phyloP scores from a whole-genome alignment of 2,329 filamentous ascomycete species.

The Helminthosporium solani region DNA sequence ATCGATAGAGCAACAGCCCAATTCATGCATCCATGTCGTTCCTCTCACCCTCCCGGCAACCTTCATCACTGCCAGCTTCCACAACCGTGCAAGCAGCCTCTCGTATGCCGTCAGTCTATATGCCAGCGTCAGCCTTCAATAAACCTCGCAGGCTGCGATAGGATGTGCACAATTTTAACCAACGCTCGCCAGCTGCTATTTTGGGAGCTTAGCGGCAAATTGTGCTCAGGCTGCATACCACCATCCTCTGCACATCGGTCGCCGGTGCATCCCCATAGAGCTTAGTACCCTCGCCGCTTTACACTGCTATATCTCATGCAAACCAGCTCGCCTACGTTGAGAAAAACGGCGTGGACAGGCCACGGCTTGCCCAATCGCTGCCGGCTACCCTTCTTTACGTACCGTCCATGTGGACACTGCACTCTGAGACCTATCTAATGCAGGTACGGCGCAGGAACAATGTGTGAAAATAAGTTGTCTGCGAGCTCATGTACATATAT shows the following conservation, averaged over 20 bases:
- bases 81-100: neutral
- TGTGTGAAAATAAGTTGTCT: neutral
- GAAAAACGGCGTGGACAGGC: slow-evolving; percentile 32
- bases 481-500: neutral
- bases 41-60: neutral
- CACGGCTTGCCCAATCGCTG: slow-evolving; percentile 28
- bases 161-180: slow-evolving; percentile 7
- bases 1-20: no score
- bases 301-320: slow-evolving; percentile 21
- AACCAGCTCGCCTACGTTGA: slow-evolving; percentile 22
- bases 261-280: slow-evolving; percentile 21
- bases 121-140: slow-evolving; percentile 6
- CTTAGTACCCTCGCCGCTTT: slow-evolving; percentile 33
- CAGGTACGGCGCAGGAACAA: slow-evolving; percentile 46
- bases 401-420: slow-evolving; percentile 17
- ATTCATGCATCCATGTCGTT: no score
- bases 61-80: neutral
- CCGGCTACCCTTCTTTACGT: slow-evolving; percentile 13
- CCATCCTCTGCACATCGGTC: slow-evolving; percentile 29
- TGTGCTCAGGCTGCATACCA: slow-evolving; percentile 34
- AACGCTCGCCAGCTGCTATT: slow-evolving; percentile 30
- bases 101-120: slow-evolving; percentile 12
- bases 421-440: slow-evolving; percentile 36
- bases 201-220: slow-evolving; percentile 29
- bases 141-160: slow-evolving; percentile 1